Evolutionary conservation across 2,329 filamentous ascomycete genomes (phyloP).

Genomic region (Chaetomiaceae sp.): DNA sequence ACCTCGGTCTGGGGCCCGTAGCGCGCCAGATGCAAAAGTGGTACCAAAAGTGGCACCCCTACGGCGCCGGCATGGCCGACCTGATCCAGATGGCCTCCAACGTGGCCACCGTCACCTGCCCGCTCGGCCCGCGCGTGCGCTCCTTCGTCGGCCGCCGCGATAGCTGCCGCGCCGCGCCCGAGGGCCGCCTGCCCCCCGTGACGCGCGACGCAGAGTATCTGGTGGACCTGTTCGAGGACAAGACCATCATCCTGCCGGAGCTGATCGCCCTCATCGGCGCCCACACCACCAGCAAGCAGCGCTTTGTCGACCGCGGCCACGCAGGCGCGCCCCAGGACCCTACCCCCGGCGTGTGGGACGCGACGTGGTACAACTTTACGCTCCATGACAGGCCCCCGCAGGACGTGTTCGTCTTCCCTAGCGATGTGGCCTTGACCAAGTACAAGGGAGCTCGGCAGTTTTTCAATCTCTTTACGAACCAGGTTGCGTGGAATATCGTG

Average conservation of each 20-base stretch:
- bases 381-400: neutral
- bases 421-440: conserved; percentile 8
- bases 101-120: conserved; percentile 10
- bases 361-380: conserved; percentile 5
- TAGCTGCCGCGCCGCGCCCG: neutral
- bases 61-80: conserved; percentile 14
- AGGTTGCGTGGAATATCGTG: conserved; percentile 2
- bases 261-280: conserved; percentile 14
- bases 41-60: neutral
- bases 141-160: conserved; percentile 10
- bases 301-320: conserved; percentile 1
- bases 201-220: conserved; percentile 1
- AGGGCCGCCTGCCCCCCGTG: conserved; percentile 1
- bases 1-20: neutral
- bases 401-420: conserved; percentile 5
- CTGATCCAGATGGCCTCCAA: conserved; percentile 11
- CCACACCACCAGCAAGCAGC: conserved; percentile 8
- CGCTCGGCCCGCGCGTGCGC: conserved; percentile 11
- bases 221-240: conserved; percentile 10
- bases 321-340: conserved; percentile 7
- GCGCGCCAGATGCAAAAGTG: conserved; percentile 1
- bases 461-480: neutral
- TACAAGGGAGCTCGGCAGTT: neutral
- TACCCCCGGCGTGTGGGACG: conserved; percentile 15
- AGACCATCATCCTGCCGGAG: conserved; percentile 8